Conservation (phyloP, 495 filamentous ascomycete species). For the Emericellopsis terricola region DNA sequence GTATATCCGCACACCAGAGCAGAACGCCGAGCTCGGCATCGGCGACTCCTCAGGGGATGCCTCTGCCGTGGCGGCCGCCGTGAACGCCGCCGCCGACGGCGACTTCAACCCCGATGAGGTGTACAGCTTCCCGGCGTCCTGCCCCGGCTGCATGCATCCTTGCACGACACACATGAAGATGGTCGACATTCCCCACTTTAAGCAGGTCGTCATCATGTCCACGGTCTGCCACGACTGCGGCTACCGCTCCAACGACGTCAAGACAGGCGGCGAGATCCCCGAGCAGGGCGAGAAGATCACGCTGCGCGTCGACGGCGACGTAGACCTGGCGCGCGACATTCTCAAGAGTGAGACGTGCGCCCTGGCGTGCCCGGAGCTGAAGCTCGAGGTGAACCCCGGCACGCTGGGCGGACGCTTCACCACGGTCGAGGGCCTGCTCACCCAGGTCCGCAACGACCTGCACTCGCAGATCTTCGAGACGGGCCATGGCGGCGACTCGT, state of each 20-base stretch:
- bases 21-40: constrained; percentile 70
- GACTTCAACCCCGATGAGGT: constrained; percentile 79
- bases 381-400: constrained; percentile 68
- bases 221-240: constrained; percentile 79
- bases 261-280: constrained; percentile 86
- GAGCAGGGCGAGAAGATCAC: constrained; percentile 72
- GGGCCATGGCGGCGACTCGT: constrained; percentile 51
- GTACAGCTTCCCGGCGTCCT: constrained; percentile 77
- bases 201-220: constrained; percentile 81
- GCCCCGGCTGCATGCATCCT: constrained; percentile 69
- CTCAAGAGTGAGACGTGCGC: constrained; percentile 89
- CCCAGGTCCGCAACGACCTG: constrained; percentile 79
- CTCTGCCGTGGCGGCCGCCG: constrained; percentile 7
- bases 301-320: constrained; percentile 48
- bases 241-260: constrained; percentile 90
- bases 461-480: constrained; percentile 70
- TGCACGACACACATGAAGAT: constrained; percentile 89
- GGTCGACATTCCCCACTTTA: constrained; percentile 92
- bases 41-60: constrained; percentile 14
- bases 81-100: constrained; percentile 32
- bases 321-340: constrained; percentile 80
- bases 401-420: constrained; percentile 95
- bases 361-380: constrained; percentile 68
- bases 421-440: constrained; percentile 87
- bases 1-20: constrained; percentile 63